Conservation (phyloP, 2,329 filamentous ascomycete species). For the Aspergillus caelatus region DNA sequence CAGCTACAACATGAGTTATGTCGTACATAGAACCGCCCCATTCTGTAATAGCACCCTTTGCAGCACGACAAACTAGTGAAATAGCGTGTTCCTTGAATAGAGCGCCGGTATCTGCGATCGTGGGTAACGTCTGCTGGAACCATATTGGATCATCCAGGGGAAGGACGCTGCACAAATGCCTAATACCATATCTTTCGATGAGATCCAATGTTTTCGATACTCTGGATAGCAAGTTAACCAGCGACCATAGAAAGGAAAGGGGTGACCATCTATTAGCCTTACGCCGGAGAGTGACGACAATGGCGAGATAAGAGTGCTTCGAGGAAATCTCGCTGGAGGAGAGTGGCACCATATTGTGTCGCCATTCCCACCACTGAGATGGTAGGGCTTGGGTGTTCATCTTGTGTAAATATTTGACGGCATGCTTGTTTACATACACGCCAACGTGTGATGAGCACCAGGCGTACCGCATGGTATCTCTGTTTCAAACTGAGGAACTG, state of each 20-base stretch:
- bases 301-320: neutral
- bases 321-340: neutral
- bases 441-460: neutral
- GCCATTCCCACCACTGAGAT: neutral
- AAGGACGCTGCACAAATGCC: neutral
- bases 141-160: neutral
- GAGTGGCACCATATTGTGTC: neutral
- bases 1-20: slow-evolving; percentile 69
- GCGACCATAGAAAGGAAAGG: neutral
- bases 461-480: neutral
- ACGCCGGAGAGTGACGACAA: neutral
- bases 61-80: neutral
- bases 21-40: neutral
- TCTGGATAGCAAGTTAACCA: neutral
- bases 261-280: neutral
- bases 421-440: neutral
- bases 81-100: neutral
- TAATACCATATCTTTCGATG: neutral
- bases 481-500: neutral
- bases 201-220: neutral
- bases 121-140: neutral
- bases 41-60: neutral
- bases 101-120: neutral
- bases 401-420: neutral
- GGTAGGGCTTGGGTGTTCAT: neutral